Evolutionary conservation across 2,329 filamentous ascomycete genomes (phyloP), one percentile per base, ranked within the genome.

Genomic region (Chaetomiaceae sp.): DNA sequence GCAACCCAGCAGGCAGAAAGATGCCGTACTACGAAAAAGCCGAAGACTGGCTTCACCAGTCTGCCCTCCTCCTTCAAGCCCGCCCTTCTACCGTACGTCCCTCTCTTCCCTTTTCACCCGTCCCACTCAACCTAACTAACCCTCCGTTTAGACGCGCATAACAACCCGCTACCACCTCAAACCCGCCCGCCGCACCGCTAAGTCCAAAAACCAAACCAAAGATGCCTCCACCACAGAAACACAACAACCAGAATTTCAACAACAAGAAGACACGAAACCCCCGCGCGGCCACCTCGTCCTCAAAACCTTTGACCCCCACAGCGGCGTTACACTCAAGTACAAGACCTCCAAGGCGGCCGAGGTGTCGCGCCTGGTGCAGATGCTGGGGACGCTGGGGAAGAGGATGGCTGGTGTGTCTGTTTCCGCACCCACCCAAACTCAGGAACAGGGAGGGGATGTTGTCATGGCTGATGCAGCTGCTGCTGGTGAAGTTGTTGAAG

Each of bases 11-110:
- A 47, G n/a, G n/a, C n/a, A 47, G 9, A 31, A 31, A 31, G 14
- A 64, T 64, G 63, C 61, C 63, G 3, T 63, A 88, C 69, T 84
- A 95, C 68, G 75, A 80, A 47, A 91, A 89, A 54, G 88, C 88
- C 71, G 86, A 95, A 72, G 87, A 91, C 74, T 99, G 91, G 88
- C 88, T 96, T 62, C 84, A 87, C 64, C 88, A 96, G 71, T 96
- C 92, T 14, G 77, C 84, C 17, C 83, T 91, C 56, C 84, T 99
- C 54, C 78, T 99, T 51, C 83, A 94, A 72, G 92, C 94, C 52
- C 85, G 89, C 44, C 94, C 94, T 4, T 82, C 82, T 31, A 91
- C 88, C 37, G 92, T 95, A 82, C 59, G 82, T 74, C 45, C 9
- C 29, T 36, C 36, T 23, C 51, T 48, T 45, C 38, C 44, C 46